Conservation (phyloP, 768 basidiomycete genomes). For the Lactarius sp. region DNA sequence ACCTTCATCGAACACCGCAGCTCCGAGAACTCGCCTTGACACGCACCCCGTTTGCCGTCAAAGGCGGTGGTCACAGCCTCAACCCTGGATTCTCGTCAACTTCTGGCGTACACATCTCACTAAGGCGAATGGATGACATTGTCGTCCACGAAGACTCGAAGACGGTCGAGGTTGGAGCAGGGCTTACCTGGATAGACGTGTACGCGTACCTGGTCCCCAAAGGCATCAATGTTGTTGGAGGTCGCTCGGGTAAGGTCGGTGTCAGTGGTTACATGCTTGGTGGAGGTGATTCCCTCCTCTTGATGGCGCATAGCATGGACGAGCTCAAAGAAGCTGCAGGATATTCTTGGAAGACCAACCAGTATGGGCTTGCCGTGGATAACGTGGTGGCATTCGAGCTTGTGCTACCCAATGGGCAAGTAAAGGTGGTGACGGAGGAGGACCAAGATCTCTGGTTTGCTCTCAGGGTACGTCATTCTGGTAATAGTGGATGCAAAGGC, state of each 20-base stretch:
- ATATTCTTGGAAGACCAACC: not conserved
- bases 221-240: constrained; percentile 1
- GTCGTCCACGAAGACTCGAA: not conserved
- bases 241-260: not conserved
- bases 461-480: not conserved
- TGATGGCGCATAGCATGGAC: not conserved
- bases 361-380: constrained; percentile 5
- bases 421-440: not conserved
- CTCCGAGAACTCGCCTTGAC: not conserved
- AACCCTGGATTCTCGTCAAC: not conserved
- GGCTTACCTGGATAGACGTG: not conserved
- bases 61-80: not conserved
- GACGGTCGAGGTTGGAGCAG: constrained; percentile 3
- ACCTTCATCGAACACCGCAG: not conserved
- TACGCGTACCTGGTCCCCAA: not conserved
- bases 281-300: not conserved
- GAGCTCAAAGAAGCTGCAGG: not conserved
- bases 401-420: constrained; percentile 1
- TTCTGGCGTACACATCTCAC: not conserved
- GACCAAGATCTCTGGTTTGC: constrained; percentile 4
- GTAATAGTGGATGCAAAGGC: not conserved
- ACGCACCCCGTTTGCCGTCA: not conserved
- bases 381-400: not conserved
- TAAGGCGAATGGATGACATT: not conserved
- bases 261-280: not conserved